Percentiles rank a stretch among this genome's conserved stretches.
These are phyloP conservation scores for Biscogniauxia mediterranea DNA, from an alignment of 2,329 filamentous ascomycete genomes.

Conservation along the genomic window DNA sequence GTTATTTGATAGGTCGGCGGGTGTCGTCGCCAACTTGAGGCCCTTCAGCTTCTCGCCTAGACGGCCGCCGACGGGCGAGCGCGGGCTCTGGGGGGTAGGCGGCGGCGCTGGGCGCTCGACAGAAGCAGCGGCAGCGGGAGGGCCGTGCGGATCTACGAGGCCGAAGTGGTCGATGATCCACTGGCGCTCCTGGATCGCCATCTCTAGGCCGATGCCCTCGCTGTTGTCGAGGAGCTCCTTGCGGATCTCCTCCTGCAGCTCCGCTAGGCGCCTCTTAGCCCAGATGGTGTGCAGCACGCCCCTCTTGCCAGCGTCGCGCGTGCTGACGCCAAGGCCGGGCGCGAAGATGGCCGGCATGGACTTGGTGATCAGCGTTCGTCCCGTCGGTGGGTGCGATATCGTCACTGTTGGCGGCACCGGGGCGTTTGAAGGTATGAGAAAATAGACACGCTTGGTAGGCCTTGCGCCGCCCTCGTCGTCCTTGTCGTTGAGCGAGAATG, in stretches of 20 bases:
- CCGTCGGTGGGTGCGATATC: constrained; percentile 48
- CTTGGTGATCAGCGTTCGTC: constrained; percentile 58
- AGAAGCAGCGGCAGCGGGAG: constrained; percentile 18
- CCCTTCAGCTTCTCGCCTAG: constrained; percentile 79
- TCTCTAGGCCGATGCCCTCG: constrained; percentile 80
- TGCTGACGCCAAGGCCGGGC: constrained; percentile 66
- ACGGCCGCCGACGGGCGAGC: constrained; percentile 64
- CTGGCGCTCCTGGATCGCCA: constrained; percentile 77
- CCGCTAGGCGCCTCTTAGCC: constrained; percentile 77
- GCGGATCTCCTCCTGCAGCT: constrained; percentile 74
- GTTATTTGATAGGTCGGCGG: constrained; percentile 57
- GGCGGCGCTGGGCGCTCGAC: constrained; percentile 27
- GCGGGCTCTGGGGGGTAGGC: constrained; percentile 53
- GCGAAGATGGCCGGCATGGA: constrained; percentile 86
- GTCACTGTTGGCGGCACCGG: constrained; percentile 71
- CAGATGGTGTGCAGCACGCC: constrained; percentile 88
- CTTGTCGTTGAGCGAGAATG: constrained; percentile 64
- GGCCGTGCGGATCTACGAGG: constrained; percentile 43
- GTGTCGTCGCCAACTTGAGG: constrained; percentile 72
- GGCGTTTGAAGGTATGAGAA: constrained; percentile 71
- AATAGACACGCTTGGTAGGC: constrained; percentile 66
- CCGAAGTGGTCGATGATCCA: constrained; percentile 87
- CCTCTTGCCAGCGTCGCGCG: constrained; percentile 66
- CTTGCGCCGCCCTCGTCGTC: constrained; percentile 38
- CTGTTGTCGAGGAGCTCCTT: constrained; percentile 69